Percentiles rank a stretch among this genome's conserved stretches.
These are phyloP conservation scores for Aspergillus avenaceus DNA, from an alignment of 495 filamentous ascomycete species.

Conservation along the genomic window DNA sequence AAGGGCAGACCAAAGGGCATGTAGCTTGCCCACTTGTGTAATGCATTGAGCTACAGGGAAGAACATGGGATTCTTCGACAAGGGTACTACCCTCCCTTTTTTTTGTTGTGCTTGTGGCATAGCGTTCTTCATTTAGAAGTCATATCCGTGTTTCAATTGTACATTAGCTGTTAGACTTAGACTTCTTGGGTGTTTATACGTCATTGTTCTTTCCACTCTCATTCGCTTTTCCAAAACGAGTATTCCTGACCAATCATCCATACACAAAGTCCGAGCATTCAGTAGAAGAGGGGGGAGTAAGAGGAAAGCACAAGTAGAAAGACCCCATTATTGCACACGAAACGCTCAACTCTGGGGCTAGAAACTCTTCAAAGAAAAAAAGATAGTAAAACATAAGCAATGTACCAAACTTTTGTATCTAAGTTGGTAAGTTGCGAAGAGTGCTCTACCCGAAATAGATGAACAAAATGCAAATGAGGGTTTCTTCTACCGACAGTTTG, in stretches of 20 bases:
- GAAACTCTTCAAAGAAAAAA: too few species aligned
- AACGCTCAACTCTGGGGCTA: too few species aligned
- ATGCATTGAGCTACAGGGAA: neutral
- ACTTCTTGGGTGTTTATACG: slow-evolving; percentile 14
- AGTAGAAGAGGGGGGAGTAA: slow-evolving; percentile 6
- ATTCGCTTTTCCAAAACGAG: slow-evolving; percentile 13
- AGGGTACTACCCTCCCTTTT: neutral
- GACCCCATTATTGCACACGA: too few species aligned
- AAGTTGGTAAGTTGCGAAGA: too few species aligned
- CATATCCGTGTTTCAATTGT: slow-evolving; percentile 22
- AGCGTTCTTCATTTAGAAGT: slow-evolving; percentile 22
- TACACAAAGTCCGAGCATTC: slow-evolving; percentile 2
- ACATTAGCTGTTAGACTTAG: slow-evolving; percentile 38
- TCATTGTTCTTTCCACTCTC: slow-evolving; percentile 24
- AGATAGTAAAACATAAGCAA: too few species aligned
- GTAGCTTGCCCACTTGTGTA: slow-evolving; percentile 2
- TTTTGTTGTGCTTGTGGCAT: slow-evolving; percentile 16
- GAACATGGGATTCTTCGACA: neutral
- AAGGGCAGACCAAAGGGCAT: slow-evolving; percentile 52
- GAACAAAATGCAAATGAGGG: too few species aligned
- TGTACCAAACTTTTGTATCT: too few species aligned
- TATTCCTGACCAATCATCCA: slow-evolving; percentile 8
- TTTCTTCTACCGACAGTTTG: too few species aligned
- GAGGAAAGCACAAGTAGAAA: too few species aligned
- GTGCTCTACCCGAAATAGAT: too few species aligned